Evolutionary conservation across 192 early-diverging fungal species (phyloP), one percentile per base, ranked within the genome.

Genomic region (Mortierella antarctica): DNA sequence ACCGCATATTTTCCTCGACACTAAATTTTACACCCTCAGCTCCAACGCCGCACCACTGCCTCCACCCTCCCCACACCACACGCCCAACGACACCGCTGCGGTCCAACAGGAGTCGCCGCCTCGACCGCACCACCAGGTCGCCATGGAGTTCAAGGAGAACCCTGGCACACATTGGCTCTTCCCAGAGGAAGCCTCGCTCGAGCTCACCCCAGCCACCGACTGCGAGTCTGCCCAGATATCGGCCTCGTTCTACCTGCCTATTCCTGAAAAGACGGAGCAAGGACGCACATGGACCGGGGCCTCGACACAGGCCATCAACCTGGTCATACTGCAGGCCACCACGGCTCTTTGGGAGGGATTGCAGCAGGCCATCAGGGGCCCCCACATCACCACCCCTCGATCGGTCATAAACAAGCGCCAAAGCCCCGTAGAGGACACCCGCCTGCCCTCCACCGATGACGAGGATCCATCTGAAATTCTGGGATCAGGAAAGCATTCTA

Each of bases 81-180:
- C 15, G 17, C 41, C 6, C n/a, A 18, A 47, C 14, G n/a, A 46
- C 44, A 20, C n/a, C 61, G 61, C 46, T n/a, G 20, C 20, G n/a
- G 31, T 31, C 31, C 1, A 31, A 3, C 31, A 31, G 31, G 31
- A 12, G 6, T 52, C 67, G 12, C 31, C 45, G 9, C 14, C 20
- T n/a, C 64, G 20, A 23, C 51, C 47, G 2, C 67, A 61, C 40
- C 57, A 58, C 11, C 68, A 66, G 8, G 75, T 90, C 49, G 86
- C 70, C 11, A 79, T 90, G 67, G 84, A 87, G 66, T 90, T 90
- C 77, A 78, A 78, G 20, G 89, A 90, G n/a, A 83, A 85, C 71
- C 63, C 78, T 12, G 76, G 72, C 14, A 63, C 65, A 6, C 60
- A 70, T 5, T 86, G 87, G 71, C 62, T 74, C 15, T 70, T 90